Base-by-base conservation (phyloP, 108 stramenopile species). In the Phaeodactylum tricornutum region DNA sequence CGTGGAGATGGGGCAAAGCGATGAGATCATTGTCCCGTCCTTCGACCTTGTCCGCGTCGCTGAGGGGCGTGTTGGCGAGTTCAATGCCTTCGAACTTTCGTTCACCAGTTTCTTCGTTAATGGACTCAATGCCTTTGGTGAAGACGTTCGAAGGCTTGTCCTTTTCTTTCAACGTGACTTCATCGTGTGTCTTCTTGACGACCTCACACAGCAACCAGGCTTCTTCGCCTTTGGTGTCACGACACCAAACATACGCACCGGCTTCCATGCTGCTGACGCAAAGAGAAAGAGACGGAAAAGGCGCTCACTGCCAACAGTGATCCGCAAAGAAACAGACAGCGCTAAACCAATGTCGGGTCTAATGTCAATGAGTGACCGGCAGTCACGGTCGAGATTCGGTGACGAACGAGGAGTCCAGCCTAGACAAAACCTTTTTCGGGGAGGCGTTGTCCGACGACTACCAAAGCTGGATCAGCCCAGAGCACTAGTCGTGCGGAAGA, bases 1-100 rank as follows among this genome's bases (percentile, higher is more conserved):
- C 98, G 66, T 99, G 96, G 55, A 99, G 74, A 59, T 94, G 94
- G 33, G 94, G 95, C 48, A 99, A 71, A 4, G 84, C 57, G 46
- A 97, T 97, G 57, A 99, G 74, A 58, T 99, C 97, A 47, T 86
- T 70, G 51, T 91, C 89, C 26, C 57, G 58, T 8, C 89, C 89
- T 56, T 81, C 82, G 24, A 72, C 77, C 40, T 67, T 36, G n/a
- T 91, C 89, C 22, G 62, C 59, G 26, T 77, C 77, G 26, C 60
- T 63, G 24, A 91, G 44, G 1, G 64, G 67, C 0, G 89, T 66
- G 35, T 91, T 91, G 51, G 89, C 84, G 51, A 91, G 60, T 59
- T 91, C 89, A 32, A 91, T 82, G 14, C 84, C 89, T 27, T 84
- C 61, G 53, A 87, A 91, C 52, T 84, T 85, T 26, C 40, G 42